Conservation (phyloP, 2,329 filamentous ascomycete species). For the Ophiostoma himal-ulmi region DNA sequence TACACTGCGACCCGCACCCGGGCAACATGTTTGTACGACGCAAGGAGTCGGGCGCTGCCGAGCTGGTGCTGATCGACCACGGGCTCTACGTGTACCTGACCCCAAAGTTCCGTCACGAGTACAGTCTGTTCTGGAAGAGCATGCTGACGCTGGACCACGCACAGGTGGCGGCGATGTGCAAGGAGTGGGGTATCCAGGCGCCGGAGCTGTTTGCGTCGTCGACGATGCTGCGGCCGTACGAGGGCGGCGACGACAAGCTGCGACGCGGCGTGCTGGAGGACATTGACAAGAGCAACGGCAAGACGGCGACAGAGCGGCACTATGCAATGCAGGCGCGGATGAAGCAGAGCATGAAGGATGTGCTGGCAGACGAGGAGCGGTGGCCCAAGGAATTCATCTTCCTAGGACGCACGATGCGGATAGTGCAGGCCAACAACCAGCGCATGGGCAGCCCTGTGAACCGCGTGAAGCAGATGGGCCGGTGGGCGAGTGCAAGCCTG, state of each 20-base stretch:
- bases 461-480: slow-evolving; percentile 85
- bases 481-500: slow-evolving; percentile 82
- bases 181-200: slow-evolving; percentile 80
- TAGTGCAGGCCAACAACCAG: slow-evolving; percentile 90
- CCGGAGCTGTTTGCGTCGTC: slow-evolving; percentile 87
- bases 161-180: slow-evolving; percentile 66
- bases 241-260: slow-evolving; percentile 69
- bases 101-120: slow-evolving; percentile 76
- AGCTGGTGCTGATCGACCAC: slow-evolving; percentile 94
- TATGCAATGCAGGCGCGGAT: slow-evolving; percentile 86
- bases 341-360: slow-evolving; percentile 60
- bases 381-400: slow-evolving; percentile 90
- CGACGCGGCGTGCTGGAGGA: slow-evolving; percentile 59
- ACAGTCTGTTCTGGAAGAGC: slow-evolving; percentile 86
- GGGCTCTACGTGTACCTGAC: slow-evolving; percentile 92
- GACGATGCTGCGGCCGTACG: slow-evolving; percentile 84
- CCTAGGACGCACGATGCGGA: slow-evolving; percentile 84
- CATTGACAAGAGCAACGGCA: slow-evolving; percentile 55
- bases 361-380: slow-evolving; percentile 78
- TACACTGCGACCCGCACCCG: slow-evolving; percentile 95
- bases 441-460: slow-evolving; percentile 86
- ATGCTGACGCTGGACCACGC: slow-evolving; percentile 90
- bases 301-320: slow-evolving; percentile 63
- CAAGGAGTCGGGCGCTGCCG: slow-evolving; percentile 70
- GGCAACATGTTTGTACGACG: slow-evolving; percentile 96